Conservation (phyloP, 2,329 filamentous ascomycete species). For the Blastomyces gilchristii region DNA sequence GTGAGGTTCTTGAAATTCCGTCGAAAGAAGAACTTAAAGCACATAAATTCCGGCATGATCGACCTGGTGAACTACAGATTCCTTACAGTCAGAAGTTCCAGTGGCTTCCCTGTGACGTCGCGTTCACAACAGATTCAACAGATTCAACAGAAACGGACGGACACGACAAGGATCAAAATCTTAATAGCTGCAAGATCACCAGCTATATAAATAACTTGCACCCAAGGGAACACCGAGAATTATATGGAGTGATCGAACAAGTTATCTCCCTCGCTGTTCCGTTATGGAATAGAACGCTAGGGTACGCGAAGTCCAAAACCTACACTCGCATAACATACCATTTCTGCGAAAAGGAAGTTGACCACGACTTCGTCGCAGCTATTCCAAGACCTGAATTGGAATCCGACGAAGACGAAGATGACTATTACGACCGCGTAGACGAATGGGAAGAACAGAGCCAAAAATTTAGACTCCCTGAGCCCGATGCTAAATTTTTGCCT, state of each 20-base stretch:
- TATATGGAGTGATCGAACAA: slow-evolving; percentile 28
- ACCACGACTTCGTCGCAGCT: slow-evolving; percentile 13
- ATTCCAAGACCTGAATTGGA: slow-evolving; percentile 11
- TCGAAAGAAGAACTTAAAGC: background rate
- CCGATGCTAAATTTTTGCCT: background rate
- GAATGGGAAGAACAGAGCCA: slow-evolving; percentile 11
- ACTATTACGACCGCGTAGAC: slow-evolving; percentile 6
- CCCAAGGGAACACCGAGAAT: slow-evolving; percentile 21
- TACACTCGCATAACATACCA: background rate
- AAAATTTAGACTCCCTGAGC: slow-evolving; percentile 11
- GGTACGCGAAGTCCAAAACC: slow-evolving; percentile 9
- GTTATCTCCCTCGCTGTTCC: slow-evolving; percentile 26
- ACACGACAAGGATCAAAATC: background rate
- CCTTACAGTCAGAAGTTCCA: slow-evolving; percentile 29
- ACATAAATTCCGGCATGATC: background rate
- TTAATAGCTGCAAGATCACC: slow-evolving; percentile 20
- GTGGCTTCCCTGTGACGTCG: slow-evolving; percentile 35
- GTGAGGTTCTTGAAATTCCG: slow-evolving; percentile 14
- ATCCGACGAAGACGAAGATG: slow-evolving; percentile 11
- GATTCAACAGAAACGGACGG: slow-evolving; percentile 12
- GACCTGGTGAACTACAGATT: background rate
- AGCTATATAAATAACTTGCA: slow-evolving; percentile 37
- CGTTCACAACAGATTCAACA: slow-evolving; percentile 14
- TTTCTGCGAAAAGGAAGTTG: slow-evolving; percentile 11
- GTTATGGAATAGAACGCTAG: slow-evolving; percentile 26